A percentile compares a stretch with the other conserved stretches of the same genome.
Evolutionary conservation across 2,329 filamentous ascomycete species (phyloP).

Genomic region (Fusarium acutatum): DNA sequence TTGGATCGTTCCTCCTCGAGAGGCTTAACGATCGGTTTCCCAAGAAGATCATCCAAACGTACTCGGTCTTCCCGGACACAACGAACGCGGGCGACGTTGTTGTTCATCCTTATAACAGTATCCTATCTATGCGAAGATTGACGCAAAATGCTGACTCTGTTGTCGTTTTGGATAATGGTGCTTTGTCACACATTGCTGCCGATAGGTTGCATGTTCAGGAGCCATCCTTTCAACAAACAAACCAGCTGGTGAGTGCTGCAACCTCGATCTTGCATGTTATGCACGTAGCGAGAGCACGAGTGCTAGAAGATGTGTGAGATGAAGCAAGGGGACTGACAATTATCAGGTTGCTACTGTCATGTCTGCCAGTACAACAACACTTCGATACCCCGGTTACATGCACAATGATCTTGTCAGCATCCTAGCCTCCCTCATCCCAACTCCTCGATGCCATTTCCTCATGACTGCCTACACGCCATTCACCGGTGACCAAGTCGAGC

Average conservation of each 20-base stretch:
- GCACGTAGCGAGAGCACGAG: neutral
- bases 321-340: slow-evolving; percentile 10
- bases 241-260: slow-evolving; percentile 76
- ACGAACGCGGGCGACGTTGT: slow-evolving; percentile 89
- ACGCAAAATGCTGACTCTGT: slow-evolving; percentile 98
- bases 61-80: slow-evolving; percentile 97
- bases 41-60: slow-evolving; percentile 99
- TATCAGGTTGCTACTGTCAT: slow-evolving; percentile 90
- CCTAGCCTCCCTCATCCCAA: slow-evolving; percentile 93
- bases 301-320: neutral
- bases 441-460: slow-evolving; percentile 95
- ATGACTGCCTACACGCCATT: slow-evolving; percentile 99
- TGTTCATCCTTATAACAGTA: slow-evolving; percentile 97
- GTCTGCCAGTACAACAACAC: slow-evolving; percentile 96
- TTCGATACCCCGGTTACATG: slow-evolving; percentile 98
- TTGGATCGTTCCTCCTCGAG: slow-evolving; percentile 94
- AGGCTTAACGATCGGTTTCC: slow-evolving; percentile 96
- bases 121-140: slow-evolving; percentile 88
- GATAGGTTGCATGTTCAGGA: slow-evolving; percentile 95
- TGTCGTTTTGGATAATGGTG: slow-evolving; percentile 95
- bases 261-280: no score
- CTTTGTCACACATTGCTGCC: slow-evolving; percentile 90
- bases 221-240: slow-evolving; percentile 96
- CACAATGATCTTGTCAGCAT: slow-evolving; percentile 99
- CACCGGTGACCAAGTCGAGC: slow-evolving; percentile 93